Evolutionary conservation across 2,329 filamentous ascomycete genomes (phyloP), one percentile per base, ranked within the genome.

Genomic region (Coniochaeta sp.): DNA sequence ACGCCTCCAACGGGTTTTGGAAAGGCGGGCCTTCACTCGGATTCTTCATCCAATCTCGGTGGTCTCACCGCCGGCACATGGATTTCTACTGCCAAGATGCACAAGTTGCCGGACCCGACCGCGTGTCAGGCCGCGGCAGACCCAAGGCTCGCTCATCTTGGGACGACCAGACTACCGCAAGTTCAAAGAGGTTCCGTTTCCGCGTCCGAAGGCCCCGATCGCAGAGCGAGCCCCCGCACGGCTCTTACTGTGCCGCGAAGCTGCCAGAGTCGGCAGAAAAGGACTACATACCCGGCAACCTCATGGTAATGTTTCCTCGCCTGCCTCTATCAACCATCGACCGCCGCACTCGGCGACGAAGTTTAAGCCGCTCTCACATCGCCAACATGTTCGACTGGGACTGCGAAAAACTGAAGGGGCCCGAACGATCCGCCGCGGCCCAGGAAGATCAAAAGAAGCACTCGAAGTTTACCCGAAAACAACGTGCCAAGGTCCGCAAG

Each of bases 231-330:
- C 59, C 31, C 49, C 53, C 30, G 42, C 56, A 13, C n/a, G 57
- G 31, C 46, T 56, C 26, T 69, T 63, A 51, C 24, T 22, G 35
- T 3, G 18, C 42, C 12, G 60, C 59, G 16, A 55, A 62, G 49
- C 56, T 63, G 48, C 58, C 54, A 3, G 55, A 55, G 9, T 60
- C 60, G 8, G 56, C 58, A 20, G 55, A 52, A 30, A 54, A 55
- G 13, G 57, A 58, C 6, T 52, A 53, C 6, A 49, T 58, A 13
- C 51, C 58, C 6, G 53, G 52, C 6, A 27, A n/a, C 16, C 51
- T 63, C 9, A 55, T 63, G 49, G 55, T 78, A 74, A 1, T 78
- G 20, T 65, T 61, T 49, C 65, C 63, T 4, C 56, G 50, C 16
- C 60, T 61, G 27, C 58, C 55, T 1, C 53, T 67, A 8, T 57